A percentile compares a stretch with the other conserved stretches of the same genome.
These are phyloP conservation scores for Aphanoascus verrucosus DNA, from an alignment of 2,329 filamentous ascomycete species.

Conservation along the genomic window DNA sequence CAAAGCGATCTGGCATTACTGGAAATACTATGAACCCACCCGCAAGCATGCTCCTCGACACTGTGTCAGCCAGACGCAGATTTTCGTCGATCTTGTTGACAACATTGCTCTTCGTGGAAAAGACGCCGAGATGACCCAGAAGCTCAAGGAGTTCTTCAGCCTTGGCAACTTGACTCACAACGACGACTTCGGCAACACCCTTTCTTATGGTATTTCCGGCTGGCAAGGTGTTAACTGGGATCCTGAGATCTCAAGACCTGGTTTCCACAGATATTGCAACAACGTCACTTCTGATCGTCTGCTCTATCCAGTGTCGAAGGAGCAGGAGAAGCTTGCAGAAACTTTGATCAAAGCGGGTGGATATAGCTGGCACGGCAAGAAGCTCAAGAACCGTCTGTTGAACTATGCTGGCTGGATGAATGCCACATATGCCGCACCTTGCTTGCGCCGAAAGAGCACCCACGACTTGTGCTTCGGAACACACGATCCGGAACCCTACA, in stretches of 20 bases:
- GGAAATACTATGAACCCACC: slow-evolving; percentile 52
- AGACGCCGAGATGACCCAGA: slow-evolving; percentile 32
- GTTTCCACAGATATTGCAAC: slow-evolving; percentile 45
- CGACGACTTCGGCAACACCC: slow-evolving; percentile 44
- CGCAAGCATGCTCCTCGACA: slow-evolving; percentile 46
- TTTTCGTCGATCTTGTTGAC: slow-evolving; percentile 49
- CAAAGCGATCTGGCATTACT: slow-evolving; percentile 66
- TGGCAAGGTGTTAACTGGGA: slow-evolving; percentile 54
- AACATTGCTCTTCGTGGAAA: slow-evolving; percentile 45
- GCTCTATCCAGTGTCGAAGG: slow-evolving; percentile 35
- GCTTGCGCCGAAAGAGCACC: slow-evolving; percentile 26
- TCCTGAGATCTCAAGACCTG: slow-evolving; percentile 40
- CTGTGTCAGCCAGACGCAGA: slow-evolving; percentile 56
- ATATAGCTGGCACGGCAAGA: slow-evolving; percentile 33
- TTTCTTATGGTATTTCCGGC: slow-evolving; percentile 36
- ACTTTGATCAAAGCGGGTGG: slow-evolving; percentile 41
- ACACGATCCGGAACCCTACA: slow-evolving; percentile 40
- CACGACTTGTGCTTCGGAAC: slow-evolving; percentile 45
- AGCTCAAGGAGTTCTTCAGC: slow-evolving; percentile 47
- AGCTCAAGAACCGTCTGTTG: slow-evolving; percentile 42
- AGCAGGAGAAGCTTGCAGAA: slow-evolving; percentile 32
- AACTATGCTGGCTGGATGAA: slow-evolving; percentile 50
- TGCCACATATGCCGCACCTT: slow-evolving; percentile 32
- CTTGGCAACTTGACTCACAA: slow-evolving; percentile 35
- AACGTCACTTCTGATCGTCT: slow-evolving; percentile 43